A percentile compares a stretch with the other conserved stretches of the same genome.
phyloP scores from a whole-genome alignment of 2,329 filamentous ascomycete genomes.

The Teratosphaeria epicoccoides region DNA sequence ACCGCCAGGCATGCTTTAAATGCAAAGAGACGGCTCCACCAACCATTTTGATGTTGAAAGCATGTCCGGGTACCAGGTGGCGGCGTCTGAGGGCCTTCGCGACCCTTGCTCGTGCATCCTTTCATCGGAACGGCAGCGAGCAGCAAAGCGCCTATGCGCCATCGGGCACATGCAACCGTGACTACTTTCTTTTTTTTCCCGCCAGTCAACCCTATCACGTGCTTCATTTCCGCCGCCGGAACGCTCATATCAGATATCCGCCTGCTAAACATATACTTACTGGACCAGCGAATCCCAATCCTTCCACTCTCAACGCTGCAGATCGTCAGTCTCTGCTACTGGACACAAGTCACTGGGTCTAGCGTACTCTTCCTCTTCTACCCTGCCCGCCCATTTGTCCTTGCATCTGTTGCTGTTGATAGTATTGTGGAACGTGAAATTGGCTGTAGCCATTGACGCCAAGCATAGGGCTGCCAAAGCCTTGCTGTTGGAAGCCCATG shows the following conservation, averaged over 20 bases:
- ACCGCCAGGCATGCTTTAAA: neutral
- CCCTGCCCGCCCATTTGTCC: conserved; percentile 7
- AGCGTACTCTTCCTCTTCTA: conserved; percentile 11
- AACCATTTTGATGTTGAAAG: neutral
- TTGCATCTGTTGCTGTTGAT: conserved; percentile 13
- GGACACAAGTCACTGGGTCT: neutral
- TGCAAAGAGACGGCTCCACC: neutral
- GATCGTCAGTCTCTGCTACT: neutral
- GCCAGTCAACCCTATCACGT: neutral
- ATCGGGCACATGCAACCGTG: neutral
- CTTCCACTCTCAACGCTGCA: neutral
- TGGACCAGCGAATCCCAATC: neutral
- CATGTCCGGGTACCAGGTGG: neutral
- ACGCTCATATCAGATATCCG: neutral
- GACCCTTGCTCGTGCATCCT: too few species aligned
- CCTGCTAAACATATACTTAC: neutral
- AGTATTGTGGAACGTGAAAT: conserved; percentile 15
- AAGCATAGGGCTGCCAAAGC: conserved; percentile 17
- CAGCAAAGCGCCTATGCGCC: neutral
- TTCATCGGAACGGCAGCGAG: too few species aligned
- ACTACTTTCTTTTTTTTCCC: neutral
- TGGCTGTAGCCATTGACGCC: conserved; percentile 17
- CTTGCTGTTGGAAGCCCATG: conserved; percentile 16
- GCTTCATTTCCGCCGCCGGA: neutral
- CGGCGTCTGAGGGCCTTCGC: too few species aligned